Evolutionary conservation across 2,329 filamentous ascomycete genomes (phyloP).

Genomic region (Xylogone sp.): DNA sequence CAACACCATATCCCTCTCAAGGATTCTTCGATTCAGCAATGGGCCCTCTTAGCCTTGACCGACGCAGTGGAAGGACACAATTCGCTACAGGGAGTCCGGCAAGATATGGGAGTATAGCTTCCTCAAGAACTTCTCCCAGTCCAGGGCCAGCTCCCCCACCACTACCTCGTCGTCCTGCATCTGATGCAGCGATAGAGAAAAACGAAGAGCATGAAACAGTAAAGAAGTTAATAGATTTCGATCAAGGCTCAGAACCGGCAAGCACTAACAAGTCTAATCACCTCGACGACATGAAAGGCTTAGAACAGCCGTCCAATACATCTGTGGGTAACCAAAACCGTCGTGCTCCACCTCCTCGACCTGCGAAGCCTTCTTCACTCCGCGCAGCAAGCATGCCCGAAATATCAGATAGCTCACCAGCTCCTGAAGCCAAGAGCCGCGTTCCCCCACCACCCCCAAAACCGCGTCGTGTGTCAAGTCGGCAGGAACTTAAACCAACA

Average conservation of each 20-base stretch:
- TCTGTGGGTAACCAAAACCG: slow-evolving; percentile 12
- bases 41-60: slow-evolving; percentile 24
- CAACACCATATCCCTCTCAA: slow-evolving; percentile 62
- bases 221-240: slow-evolving; percentile 59
- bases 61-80: slow-evolving; percentile 7
- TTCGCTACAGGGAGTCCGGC: slow-evolving; percentile 11
- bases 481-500: neutral
- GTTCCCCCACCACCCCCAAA: slow-evolving; percentile 29
- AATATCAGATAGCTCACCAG: slow-evolving; percentile 24
- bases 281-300: slow-evolving; percentile 17
- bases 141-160: slow-evolving; percentile 17
- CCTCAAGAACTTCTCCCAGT: slow-evolving; percentile 5
- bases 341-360: slow-evolving; percentile 47
- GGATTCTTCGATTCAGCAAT: slow-evolving; percentile 68
- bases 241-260: slow-evolving; percentile 44
- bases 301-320: slow-evolving; percentile 26
- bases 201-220: slow-evolving; percentile 32
- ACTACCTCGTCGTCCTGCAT: slow-evolving; percentile 19
- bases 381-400: slow-evolving; percentile 33
- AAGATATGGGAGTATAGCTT: slow-evolving; percentile 13
- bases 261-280: slow-evolving; percentile 31
- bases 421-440: slow-evolving; percentile 37
- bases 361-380: slow-evolving; percentile 54
- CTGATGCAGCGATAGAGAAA: slow-evolving; percentile 27
- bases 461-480: slow-evolving; percentile 14